Base-by-base conservation (phyloP, 2,329 filamentous ascomycete genomes). In the Colletotrichum tamarilloi region DNA sequence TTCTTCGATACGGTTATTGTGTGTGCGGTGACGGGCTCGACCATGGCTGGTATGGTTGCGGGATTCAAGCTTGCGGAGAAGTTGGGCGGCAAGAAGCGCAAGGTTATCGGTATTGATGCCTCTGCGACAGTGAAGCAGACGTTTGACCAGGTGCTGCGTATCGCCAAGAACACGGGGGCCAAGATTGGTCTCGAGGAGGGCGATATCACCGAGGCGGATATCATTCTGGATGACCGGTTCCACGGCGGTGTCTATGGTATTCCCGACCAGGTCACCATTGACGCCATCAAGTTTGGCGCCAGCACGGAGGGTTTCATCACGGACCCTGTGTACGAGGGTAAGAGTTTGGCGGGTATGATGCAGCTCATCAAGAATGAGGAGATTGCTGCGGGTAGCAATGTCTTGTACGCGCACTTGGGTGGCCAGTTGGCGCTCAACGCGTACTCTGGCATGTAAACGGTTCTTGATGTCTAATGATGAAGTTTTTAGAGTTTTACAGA, bases 251-350 rank as follows among this genome's bases (percentile, higher is more conserved):
- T 87, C 7, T 94, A 94, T 80, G 93, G 92, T 2, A 86, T 93
- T 69, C 91, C 92, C 0, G 91, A 93, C 76, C 82, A 89, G 79
- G 83, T 84, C 77, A 94, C 92, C 1, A 86, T 92, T 62, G 90
- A 90, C 38, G 92, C 92, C 0, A 94, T 94, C 79, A 88, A 88
- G 80, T 91, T 93, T 78, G 91, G 90, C 5, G 92, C 92, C 0
- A 81, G 84, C 72, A 93, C 90, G 1, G 93, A 94, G 83, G 92
- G 89, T 0, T 91, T 94, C 77, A 92, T 94, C 75, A 94, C 92
- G 0, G 92, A 94, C 78, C 92, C 92, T 0, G 92, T 94, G 1
- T 94, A 94, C 77, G 92, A 94, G 82, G 93, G 93, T 1, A 94
- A 94, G 87, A 93, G 90, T 76, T 82, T 94, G 80, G 92, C 92